Conservation (phyloP, 192 early-diverging fungal species). For the Pilaira anomala region DNA sequence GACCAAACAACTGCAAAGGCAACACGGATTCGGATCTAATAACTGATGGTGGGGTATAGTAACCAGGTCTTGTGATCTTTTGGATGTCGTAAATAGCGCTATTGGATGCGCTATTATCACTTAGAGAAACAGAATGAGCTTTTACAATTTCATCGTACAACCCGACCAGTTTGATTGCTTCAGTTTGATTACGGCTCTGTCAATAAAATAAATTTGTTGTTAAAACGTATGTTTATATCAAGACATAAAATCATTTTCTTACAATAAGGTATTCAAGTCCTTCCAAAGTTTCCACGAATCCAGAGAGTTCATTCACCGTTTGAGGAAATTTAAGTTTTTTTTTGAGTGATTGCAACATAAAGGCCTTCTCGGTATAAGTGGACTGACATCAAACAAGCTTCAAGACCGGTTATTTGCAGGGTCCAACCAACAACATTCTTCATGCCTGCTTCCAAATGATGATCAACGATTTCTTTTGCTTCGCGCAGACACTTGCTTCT, state of each 20-base stretch:
- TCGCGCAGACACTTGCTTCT: slow-evolving; percentile 7
- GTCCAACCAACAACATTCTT: not conserved
- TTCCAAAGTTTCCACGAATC: not conserved
- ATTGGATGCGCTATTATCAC: not conserved
- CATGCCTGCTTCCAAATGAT: slow-evolving; percentile 1
- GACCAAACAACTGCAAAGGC: not conserved
- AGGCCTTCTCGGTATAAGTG: slow-evolving; percentile 1
- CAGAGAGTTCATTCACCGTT: not conserved
- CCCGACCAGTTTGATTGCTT: not conserved
- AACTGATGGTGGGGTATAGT: not conserved
- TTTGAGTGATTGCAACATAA: not conserved
- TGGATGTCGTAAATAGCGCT: not conserved
- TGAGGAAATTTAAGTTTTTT: not conserved
- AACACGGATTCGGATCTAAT: not conserved
- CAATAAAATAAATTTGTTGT: not conserved
- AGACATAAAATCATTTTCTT: slow-evolving; percentile 1
- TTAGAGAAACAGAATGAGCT: not conserved
- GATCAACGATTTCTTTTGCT: slow-evolving; percentile 7
- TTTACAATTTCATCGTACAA: not conserved
- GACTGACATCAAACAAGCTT: slow-evolving; percentile 5
- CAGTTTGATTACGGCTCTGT: not conserved
- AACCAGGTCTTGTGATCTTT: not conserved
- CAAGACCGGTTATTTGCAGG: not conserved
- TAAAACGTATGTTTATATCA: not conserved
- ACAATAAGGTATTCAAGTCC: not conserved